Evolutionary conservation across 2,329 filamentous ascomycete species (phyloP), one percentile per base, ranked within the genome.

Genomic region (Stemphylium lycopersici): DNA sequence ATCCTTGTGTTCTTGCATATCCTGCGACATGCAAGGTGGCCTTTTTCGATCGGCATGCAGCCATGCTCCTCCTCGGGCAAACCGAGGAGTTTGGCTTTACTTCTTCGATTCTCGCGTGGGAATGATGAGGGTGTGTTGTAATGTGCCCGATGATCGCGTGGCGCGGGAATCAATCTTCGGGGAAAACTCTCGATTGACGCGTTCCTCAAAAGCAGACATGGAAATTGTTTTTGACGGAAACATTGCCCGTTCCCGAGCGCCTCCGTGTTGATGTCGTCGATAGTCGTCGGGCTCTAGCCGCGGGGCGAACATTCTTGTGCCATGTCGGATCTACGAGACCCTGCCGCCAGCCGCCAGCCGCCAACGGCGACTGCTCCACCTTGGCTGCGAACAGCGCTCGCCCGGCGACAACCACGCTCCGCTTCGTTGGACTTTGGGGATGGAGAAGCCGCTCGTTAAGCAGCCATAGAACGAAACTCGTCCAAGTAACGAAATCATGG

Each of bases 401-500:
- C 55, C 50, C 47, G 57, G 36, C 58, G 44, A 44, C 45, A 45
- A 39, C 41, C 29, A 44, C 41, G 36, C 52, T 34, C 40, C 10
- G 31, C 52, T 31, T 44, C 31, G 36, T 52, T 41, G 52, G 42
- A 49, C 32, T 33, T 48, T 47, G 46, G 55, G 36, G 34, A 62
- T 62, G 59, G 43, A 45, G 29, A 38, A 45, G 33, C 34, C 24
- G 29, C 22, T 45, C 18, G 24, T 34, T 39, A n/a, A 20, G 42
- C 34, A 22, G 24, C 47, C 55, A 22, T 16, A 16, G 40, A 18
- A 3, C 40, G 24, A 3, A 29, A 52, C 24, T 37, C 22, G 22
- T n/a, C 39, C 39, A 16, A 24, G 33, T 16, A 29, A 18, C 31
- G 15, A 48, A 29, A 50, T 33, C 40, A 73, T 73, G 71, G 62